These are phyloP conservation scores for Copromyces sp. DNA, from an alignment of 495 filamentous ascomycete genomes.

Conservation along the genomic window DNA sequence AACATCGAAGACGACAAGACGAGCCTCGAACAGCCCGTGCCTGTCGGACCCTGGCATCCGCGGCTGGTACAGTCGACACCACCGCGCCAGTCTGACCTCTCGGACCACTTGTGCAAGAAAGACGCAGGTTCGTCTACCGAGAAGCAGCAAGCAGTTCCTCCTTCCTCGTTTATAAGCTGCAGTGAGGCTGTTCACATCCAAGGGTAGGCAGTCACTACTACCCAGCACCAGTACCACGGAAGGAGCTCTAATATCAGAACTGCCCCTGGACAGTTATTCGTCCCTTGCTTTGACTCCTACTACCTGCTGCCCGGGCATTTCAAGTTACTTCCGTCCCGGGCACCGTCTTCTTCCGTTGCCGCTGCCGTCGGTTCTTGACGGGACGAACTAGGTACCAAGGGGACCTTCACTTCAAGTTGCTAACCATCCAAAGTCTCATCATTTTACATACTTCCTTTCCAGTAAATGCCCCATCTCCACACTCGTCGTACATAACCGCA, in stretches of 20 bases:
- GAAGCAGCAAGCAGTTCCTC: not conserved
- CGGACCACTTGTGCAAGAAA: not conserved
- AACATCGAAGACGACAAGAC: not conserved
- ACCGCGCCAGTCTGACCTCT: not conserved
- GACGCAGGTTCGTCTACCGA: not conserved
- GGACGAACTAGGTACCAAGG: not conserved
- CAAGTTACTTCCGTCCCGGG: not conserved
- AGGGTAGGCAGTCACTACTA: not conserved
- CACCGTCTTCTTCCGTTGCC: not conserved
- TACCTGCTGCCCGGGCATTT: not conserved
- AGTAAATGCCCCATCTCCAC: not conserved
- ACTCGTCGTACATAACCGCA: not conserved
- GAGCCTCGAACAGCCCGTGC: not conserved
- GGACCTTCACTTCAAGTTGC: not conserved
- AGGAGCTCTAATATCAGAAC: not conserved
- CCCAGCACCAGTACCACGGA: not conserved
- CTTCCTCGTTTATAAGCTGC: not conserved
- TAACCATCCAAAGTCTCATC: not conserved
- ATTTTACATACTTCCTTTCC: not conserved
- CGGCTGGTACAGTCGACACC: not conserved
- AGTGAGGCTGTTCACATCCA: not conserved
- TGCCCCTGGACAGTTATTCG: not conserved
- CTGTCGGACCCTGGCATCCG: not conserved
- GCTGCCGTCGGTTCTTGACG: not conserved
- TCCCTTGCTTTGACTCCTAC: not conserved